Evolutionary conservation across 805 yeast species (phyloP).

Genomic region (Starmerella bacillaris): DNA sequence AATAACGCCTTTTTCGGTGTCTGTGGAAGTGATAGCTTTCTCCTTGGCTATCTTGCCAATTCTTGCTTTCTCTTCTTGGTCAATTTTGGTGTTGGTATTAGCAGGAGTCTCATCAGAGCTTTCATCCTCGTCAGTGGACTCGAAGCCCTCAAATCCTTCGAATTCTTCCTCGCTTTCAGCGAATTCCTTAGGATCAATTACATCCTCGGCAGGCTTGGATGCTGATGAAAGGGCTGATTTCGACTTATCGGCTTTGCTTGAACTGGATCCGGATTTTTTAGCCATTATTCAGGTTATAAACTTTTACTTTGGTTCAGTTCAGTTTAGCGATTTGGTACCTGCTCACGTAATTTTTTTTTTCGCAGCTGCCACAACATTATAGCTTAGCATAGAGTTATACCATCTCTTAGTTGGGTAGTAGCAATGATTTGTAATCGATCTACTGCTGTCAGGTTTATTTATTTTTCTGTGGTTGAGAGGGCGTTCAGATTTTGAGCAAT

Average conservation of each 20-base stretch:
- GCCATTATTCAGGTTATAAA: no score
- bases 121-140: constrained; percentile 16
- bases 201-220: constrained; percentile 2
- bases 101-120: constrained; percentile 6
- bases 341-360: no score
- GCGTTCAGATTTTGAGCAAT: no score
- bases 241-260: neutral
- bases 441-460: no score
- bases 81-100: constrained; percentile 2
- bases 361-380: no score
- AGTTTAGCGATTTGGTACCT: neutral
- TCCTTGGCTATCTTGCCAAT: constrained; percentile 5
- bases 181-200: neutral
- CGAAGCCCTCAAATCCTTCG: constrained; percentile 14
- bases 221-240: constrained; percentile 5
- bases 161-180: constrained; percentile 9
- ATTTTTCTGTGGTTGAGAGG: no score
- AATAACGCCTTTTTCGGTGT: constrained; percentile 38
- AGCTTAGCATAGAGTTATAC: no score
- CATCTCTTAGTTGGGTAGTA: no score
- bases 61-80: constrained; percentile 3
- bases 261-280: neutral
- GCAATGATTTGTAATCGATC: no score
- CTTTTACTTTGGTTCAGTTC: neutral
- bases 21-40: constrained; percentile 1